Conservation (phyloP, 2,329 filamentous ascomycete genomes). For the Tolypocladium amazonense region DNA sequence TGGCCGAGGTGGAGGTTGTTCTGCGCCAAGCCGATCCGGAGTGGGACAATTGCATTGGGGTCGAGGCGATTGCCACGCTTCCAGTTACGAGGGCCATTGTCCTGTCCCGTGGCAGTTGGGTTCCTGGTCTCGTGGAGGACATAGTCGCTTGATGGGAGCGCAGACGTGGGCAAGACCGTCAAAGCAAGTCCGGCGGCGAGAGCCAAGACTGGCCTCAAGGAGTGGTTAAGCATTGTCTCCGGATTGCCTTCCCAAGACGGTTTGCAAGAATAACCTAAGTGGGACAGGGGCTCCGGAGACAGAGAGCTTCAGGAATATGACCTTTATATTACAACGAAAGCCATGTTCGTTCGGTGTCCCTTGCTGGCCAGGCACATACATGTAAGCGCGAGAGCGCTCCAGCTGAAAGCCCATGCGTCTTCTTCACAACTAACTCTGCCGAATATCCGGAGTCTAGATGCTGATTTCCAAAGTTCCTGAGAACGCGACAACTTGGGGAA, state of each 20-base stretch:
- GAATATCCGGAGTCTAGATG: not conserved
- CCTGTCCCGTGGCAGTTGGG: not conserved
- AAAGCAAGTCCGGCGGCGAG: slow-evolving; percentile 2
- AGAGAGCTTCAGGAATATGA: not conserved
- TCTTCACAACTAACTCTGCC: not conserved
- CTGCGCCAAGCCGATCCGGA: not conserved
- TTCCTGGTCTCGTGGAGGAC: not conserved
- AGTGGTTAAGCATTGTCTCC: not conserved
- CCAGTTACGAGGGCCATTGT: not conserved
- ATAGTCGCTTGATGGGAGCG: not conserved
- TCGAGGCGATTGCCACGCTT: slow-evolving; percentile 4
- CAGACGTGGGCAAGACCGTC: not conserved
- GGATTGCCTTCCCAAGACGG: not conserved
- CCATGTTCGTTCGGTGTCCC: too few relatives aligned
- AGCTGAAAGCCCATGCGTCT: not conserved
- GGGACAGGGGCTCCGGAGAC: too few relatives aligned
- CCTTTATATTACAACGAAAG: not conserved
- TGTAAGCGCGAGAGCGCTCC: not conserved
- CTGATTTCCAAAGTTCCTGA: not conserved
- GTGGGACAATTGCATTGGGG: not conserved
- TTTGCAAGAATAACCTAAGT: not conserved
- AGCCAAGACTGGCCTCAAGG: not conserved
- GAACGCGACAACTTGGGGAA: not conserved
- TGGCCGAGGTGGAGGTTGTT: not conserved
- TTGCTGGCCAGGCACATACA: not conserved